A percentile compares a stretch with the other conserved stretches of the same genome.
phyloP scores from a whole-genome alignment of 805 yeast genomes.

The Ogataea paradorogensis region DNA sequence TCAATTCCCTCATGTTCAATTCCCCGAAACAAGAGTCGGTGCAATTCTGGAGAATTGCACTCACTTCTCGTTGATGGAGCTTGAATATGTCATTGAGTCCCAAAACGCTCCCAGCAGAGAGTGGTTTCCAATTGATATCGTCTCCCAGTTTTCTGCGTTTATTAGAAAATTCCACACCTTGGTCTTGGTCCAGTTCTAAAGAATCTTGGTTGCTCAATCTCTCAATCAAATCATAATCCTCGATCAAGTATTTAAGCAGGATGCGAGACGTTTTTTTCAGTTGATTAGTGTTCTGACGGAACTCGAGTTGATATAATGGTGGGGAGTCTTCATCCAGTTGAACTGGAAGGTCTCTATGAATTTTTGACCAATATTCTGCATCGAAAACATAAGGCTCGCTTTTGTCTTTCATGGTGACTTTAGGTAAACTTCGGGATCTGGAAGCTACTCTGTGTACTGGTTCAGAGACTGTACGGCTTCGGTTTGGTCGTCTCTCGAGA shows the following conservation, averaged over 20 bases:
- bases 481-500: background rate
- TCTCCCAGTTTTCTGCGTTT: conserved; percentile 26
- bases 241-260: conserved; percentile 12
- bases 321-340: conserved; percentile 16
- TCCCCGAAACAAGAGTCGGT: conserved; percentile 24
- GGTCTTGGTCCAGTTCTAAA: background rate
- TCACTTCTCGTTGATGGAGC: conserved; percentile 21
- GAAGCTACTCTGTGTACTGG: conserved; percentile 4
- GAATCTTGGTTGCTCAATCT: background rate
- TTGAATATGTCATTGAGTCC: conserved; percentile 22
- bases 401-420: conserved; percentile 18
- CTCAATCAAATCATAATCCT: conserved; percentile 16
- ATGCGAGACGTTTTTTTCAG: conserved; percentile 12
- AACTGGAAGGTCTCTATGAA: conserved; percentile 10
- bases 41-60: conserved; percentile 13
- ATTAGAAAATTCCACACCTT: conserved; percentile 6
- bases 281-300: conserved; percentile 12
- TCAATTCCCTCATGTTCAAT: conserved; percentile 25
- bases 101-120: conserved; percentile 21
- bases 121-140: conserved; percentile 26
- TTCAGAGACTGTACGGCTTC: conserved; percentile 14
- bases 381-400: conserved; percentile 8
- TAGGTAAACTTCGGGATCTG: conserved; percentile 11
- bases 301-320: conserved; percentile 11
- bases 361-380: conserved; percentile 16